Evolutionary conservation across 2,329 filamentous ascomycete species (phyloP).

Genomic region (Cercospora zeina): DNA sequence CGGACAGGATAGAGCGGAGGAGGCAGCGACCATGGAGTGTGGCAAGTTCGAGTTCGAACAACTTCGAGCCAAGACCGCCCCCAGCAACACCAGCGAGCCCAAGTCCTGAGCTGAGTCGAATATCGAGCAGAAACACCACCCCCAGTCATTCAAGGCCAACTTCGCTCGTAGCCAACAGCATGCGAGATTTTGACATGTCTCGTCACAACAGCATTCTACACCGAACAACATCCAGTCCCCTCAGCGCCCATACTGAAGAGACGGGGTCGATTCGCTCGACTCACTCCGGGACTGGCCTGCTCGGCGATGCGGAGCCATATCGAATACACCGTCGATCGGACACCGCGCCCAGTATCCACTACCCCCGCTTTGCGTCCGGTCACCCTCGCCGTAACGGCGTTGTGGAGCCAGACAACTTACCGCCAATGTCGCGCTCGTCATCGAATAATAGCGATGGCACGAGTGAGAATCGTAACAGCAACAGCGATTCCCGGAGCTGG

Average conservation of each 20-base stretch:
- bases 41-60: slow-evolving; percentile 36
- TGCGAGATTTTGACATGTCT: slow-evolving; percentile 37
- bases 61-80: slow-evolving; percentile 57
- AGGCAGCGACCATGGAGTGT: slow-evolving; percentile 42
- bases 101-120: slow-evolving; percentile 53
- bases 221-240: slow-evolving; percentile 34
- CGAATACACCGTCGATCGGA: slow-evolving; percentile 39
- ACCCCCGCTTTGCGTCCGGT: slow-evolving; percentile 61
- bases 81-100: slow-evolving; percentile 64
- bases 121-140: slow-evolving; percentile 43
- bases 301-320: slow-evolving; percentile 34
- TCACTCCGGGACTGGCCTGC: slow-evolving; percentile 38
- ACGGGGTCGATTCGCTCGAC: slow-evolving; percentile 38
- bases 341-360: slow-evolving; percentile 42
- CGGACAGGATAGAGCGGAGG: slow-evolving; percentile 41
- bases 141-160: slow-evolving; percentile 39
- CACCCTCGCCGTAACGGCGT: slow-evolving; percentile 64
- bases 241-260: slow-evolving; percentile 40
- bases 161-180: slow-evolving; percentile 38
- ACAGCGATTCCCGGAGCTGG: slow-evolving; percentile 62
- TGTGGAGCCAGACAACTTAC: slow-evolving; percentile 58
- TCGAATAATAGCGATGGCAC: slow-evolving; percentile 37
- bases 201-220: slow-evolving; percentile 38
- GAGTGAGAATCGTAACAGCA: slow-evolving; percentile 32
- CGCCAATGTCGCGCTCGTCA: slow-evolving; percentile 46